Percentiles rank a stretch among this genome's conserved stretches.
Conservation (phyloP, 2,329 filamentous ascomycete species). For the Pseudonectria foliicola region DNA sequence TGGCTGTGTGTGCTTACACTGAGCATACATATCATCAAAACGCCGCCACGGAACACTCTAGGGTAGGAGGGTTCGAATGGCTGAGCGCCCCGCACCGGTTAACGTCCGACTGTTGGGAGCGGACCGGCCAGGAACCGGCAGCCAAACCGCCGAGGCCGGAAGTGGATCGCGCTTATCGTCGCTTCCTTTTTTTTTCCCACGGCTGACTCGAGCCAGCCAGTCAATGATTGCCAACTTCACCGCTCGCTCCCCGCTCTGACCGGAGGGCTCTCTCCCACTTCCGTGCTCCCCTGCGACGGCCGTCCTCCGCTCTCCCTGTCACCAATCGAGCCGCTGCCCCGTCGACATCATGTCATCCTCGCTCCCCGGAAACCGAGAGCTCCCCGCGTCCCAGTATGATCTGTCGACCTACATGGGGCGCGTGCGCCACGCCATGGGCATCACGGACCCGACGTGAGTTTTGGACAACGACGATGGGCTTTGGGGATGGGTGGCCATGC, state of each 20-base stretch:
- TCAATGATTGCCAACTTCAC: conserved; percentile 5
- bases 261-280: neutral
- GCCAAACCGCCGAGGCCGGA: conserved; percentile 19
- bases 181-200: conserved; percentile 13
- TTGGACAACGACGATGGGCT: conserved; percentile 1
- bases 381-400: conserved; percentile 89
- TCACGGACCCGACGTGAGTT: conserved; percentile 94
- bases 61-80: too few species aligned
- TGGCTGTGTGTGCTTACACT: too few species aligned
- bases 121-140: too few species aligned
- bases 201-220: conserved; percentile 10
- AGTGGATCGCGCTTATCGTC: conserved; percentile 27
- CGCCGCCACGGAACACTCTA: too few species aligned
- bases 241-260: neutral
- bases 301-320: conserved; percentile 4
- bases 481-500: conserved; percentile 1
- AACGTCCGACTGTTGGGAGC: too few species aligned
- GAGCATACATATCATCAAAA: too few species aligned
- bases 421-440: conserved; percentile 79
- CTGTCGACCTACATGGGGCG: conserved; percentile 91
- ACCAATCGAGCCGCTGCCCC: conserved; percentile 4
- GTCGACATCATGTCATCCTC: conserved; percentile 52
- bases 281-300: conserved; percentile 1
- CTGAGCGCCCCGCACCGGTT: too few species aligned
- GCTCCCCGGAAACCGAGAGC: conserved; percentile 63